Evolutionary conservation across 768 basidiomycete species (phyloP).

Genomic region (Hygrocybe punicea): DNA sequence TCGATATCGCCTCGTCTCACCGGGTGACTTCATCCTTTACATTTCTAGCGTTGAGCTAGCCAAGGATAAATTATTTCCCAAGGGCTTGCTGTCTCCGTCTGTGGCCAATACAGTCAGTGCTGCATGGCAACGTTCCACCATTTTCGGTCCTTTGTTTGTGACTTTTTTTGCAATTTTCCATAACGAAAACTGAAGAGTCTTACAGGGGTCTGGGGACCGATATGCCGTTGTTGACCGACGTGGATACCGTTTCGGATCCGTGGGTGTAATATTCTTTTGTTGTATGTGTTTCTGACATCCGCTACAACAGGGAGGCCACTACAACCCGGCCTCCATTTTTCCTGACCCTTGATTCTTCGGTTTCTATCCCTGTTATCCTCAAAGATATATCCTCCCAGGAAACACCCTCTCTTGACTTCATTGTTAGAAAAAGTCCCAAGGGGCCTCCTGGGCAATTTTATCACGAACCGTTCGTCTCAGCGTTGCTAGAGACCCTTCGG

Average conservation of each 20-base stretch:
- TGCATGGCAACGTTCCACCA: conserved; percentile 52
- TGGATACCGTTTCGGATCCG: conserved; percentile 20
- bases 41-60: conserved; percentile 22
- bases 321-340: conserved; percentile 29
- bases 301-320: background rate
- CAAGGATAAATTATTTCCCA: conserved; percentile 50
- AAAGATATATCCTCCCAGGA: conserved; percentile 36
- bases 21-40: background rate
- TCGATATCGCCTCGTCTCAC: background rate
- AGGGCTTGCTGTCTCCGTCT: conserved; percentile 17
- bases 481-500: conserved; percentile 53
- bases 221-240: background rate
- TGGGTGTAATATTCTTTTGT: conserved; percentile 17
- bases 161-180: conserved; percentile 1
- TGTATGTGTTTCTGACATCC: background rate
- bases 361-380: conserved; percentile 51
- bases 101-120: conserved; percentile 16
- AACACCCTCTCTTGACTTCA: conserved; percentile 36
- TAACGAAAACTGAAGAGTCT: conserved; percentile 8
- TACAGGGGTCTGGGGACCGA: conserved; percentile 39
- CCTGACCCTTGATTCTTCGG: conserved; percentile 48
- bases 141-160: conserved; percentile 63
- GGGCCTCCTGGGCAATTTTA: conserved; percentile 64
- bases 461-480: conserved; percentile 40
- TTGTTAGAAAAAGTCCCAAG: conserved; percentile 33